Evolutionary conservation across 129 eudicot species (phyloP), one percentile per base, ranked within the genome.

Genomic region (Silybum marianum): DNA sequence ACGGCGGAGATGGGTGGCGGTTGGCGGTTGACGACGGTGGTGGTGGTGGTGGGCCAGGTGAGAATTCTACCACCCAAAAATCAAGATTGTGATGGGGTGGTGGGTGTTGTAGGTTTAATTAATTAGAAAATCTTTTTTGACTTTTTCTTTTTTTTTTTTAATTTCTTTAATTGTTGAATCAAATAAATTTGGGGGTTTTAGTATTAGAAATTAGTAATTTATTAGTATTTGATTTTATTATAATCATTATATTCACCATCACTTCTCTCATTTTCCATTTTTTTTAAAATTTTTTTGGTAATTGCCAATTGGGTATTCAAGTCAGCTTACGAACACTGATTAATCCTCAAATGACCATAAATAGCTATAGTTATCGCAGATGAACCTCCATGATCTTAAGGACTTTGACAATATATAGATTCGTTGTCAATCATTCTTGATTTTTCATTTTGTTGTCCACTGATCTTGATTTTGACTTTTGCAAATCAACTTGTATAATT

Each of bases 381-480:
- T 38, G 10, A 38, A 38, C 42, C 23, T 58, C 2, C 1, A 54
- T 58, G 23, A 6, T 58, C 2, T 18, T 2, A 58, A 58, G 9
- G 10, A 8, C 23, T 58, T 58, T 58, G 66, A 58, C 23, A 58
- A 58, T 24, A 6, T 0, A 58, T 58, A 5, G 0, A n/a, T 58
- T 54, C 6, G 19, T 14, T 14, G 19, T 48, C 58, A 12, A 12
- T 0, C 3, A n/a, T 46, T 46, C 4, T 46, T 46, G 3, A 46
- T 2, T 46, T 11, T 46, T 46, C 24, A 58, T 16, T 58, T 60
- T 26, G 46, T 78, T 78, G 79, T 78, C 79, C 42, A 69, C 26
- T 22, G 51, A 75, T 82, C 39, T 58, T 83, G 80, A 78, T 78
- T 36, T 77, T 77, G 86, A 83, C 86, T 78, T 78, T 72, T 65